Percentiles rank a stretch among this genome's conserved stretches.
These are phyloP conservation scores for Pisolithus orientalis DNA, from an alignment of 768 basidiomycete species.

Conservation along the genomic window DNA sequence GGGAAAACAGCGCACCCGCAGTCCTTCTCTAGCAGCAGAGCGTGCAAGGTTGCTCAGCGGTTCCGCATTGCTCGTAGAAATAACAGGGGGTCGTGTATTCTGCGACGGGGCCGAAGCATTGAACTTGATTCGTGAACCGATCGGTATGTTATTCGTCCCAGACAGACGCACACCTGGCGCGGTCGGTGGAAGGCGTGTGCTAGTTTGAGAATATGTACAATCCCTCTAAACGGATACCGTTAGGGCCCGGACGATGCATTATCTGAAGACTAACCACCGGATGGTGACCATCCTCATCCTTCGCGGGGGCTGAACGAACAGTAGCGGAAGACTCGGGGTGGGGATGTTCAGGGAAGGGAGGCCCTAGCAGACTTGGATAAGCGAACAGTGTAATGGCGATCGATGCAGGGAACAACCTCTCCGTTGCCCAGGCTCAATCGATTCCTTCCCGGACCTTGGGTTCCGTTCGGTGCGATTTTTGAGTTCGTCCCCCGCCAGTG, in stretches of 20 bases:
- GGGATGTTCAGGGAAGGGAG: background rate
- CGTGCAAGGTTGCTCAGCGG: constrained; percentile 13
- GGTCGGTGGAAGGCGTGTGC: constrained; percentile 7
- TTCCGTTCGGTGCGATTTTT: constrained; percentile 18
- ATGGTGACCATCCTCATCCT: constrained; percentile 15
- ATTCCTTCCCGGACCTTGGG: constrained; percentile 32
- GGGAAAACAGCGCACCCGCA: constrained; percentile 13
- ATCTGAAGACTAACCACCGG: constrained; percentile 9
- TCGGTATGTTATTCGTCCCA: constrained; percentile 28
- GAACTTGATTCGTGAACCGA: constrained; percentile 23
- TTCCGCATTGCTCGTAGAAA: constrained; percentile 16
- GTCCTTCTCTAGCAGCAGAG: constrained; percentile 17
- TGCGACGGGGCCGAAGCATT: background rate
- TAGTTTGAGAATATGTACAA: constrained; percentile 4
- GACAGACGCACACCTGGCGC: constrained; percentile 22
- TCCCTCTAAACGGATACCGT: constrained; percentile 16
- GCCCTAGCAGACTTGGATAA: background rate
- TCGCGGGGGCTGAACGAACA: constrained; percentile 10
- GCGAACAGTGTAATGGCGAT: background rate
- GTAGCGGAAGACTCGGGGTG: background rate
- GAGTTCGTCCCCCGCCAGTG: constrained; percentile 18
- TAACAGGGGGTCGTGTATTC: background rate
- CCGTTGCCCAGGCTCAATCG: constrained; percentile 12
- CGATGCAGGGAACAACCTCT: constrained; percentile 8
- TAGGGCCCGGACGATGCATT: background rate